These are phyloP conservation scores for Atalantia buxifolia DNA, from an alignment of 345 rosid species.

Conservation along the genomic window DNA sequence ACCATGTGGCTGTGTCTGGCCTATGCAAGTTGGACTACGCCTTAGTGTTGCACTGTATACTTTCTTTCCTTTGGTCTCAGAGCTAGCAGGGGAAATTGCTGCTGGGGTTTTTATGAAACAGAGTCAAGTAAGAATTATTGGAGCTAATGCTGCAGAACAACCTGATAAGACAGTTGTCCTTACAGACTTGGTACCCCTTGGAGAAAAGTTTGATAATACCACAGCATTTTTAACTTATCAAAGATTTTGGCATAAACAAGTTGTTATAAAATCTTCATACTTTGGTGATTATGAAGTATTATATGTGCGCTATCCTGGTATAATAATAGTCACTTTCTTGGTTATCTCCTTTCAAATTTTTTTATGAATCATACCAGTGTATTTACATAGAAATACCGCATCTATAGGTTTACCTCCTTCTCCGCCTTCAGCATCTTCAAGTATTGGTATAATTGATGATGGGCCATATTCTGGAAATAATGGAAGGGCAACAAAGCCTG, in stretches of 20 bases:
- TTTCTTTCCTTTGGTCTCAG: conserved; percentile 94
- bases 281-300: conserved; percentile 81
- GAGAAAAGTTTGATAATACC: conserved; percentile 65
- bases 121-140: conserved; percentile 94
- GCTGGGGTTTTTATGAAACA: conserved; percentile 90
- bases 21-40: conserved; percentile 84
- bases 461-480: conserved; percentile 66
- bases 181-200: conserved; percentile 85
- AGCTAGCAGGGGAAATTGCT: conserved; percentile 75
- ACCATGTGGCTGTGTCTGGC: conserved; percentile 91
- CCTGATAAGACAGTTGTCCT: conserved; percentile 85
- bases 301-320: conserved; percentile 84
- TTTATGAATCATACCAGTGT: background rate
- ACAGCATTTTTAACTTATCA: conserved; percentile 75
- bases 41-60: conserved; percentile 79
- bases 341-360: background rate
- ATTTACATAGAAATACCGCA: conserved; percentile 9
- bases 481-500: conserved; percentile 64
- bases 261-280: conserved; percentile 50
- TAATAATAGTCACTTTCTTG: background rate
- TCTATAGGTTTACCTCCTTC: conserved; percentile 81
- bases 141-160: conserved; percentile 86
- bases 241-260: conserved; percentile 86
- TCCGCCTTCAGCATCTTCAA: conserved; percentile 69
- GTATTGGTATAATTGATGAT: conserved; percentile 46